Conservation (phyloP, 768 basidiomycete genomes). For the Amylocystis lapponica region DNA sequence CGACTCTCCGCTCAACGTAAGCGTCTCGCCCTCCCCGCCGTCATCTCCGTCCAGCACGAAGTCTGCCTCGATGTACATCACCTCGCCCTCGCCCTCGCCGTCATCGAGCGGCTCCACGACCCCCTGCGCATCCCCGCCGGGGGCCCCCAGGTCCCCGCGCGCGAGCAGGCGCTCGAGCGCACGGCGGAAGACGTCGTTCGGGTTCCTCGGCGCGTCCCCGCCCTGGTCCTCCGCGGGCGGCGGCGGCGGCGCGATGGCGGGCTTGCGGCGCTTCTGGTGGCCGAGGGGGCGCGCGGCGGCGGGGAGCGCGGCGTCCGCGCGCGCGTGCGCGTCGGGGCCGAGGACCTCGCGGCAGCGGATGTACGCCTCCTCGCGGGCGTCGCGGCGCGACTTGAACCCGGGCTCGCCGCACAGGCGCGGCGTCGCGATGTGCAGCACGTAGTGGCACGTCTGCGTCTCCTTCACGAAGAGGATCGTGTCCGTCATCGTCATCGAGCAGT, state of each 20-base stretch:
- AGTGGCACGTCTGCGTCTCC: conserved; percentile 90
- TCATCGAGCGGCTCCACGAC: conserved; percentile 15
- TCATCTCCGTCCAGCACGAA: conserved; percentile 41
- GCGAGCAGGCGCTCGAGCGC: conserved; percentile 19
- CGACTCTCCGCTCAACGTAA: conserved; percentile 5
- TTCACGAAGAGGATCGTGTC: conserved; percentile 90
- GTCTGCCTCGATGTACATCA: conserved; percentile 18
- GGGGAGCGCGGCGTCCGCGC: conserved; percentile 30
- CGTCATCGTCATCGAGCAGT: conserved; percentile 92
- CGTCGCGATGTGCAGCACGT: conserved; percentile 91
- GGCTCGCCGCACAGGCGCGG: conserved; percentile 92
- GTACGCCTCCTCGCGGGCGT: conserved; percentile 57
- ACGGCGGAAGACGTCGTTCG: conserved; percentile 10
- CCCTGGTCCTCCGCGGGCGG: conserved; percentile 1
- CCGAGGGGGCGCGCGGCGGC: conserved; percentile 54
- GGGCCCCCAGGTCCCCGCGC: conserved; percentile 7
- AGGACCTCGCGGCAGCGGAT: conserved; percentile 81
- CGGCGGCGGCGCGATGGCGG: conserved; percentile 38
- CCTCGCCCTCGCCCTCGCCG: conserved; percentile 19
- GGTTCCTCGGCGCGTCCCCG: not conserved
- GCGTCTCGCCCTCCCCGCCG: conserved; percentile 16
- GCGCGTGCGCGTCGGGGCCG: conserved; percentile 16
- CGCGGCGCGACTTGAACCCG: conserved; percentile 77
- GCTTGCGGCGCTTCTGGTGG: conserved; percentile 39
- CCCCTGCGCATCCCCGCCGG: conserved; percentile 7